phyloP scores from a whole-genome alignment of 768 basidiomycete species.

The Infundibulicybe gibba region DNA sequence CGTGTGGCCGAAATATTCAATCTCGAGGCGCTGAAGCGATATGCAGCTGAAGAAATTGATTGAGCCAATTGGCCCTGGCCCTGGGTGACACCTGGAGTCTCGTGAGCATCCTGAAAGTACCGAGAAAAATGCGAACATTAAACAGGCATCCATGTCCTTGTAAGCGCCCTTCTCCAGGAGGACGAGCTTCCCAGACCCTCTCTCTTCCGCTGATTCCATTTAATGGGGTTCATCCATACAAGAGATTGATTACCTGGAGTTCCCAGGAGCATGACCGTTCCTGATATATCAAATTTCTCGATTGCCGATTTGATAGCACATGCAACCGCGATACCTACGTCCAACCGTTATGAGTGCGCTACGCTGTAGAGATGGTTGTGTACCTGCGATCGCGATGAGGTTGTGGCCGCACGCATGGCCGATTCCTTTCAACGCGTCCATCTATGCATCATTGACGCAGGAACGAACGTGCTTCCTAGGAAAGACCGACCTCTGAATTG shows the following conservation, averaged over 20 bases:
- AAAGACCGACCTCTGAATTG: slow-evolving; percentile 64
- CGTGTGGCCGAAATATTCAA: slow-evolving; percentile 77
- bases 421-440: slow-evolving; percentile 59
- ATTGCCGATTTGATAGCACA: slow-evolving; percentile 65
- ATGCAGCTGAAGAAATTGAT: slow-evolving; percentile 63
- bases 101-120: neutral
- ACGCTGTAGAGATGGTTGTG: neutral
- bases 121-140: slow-evolving; percentile 45
- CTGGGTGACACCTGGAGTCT: slow-evolving; percentile 71
- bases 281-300: slow-evolving; percentile 56
- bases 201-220: slow-evolving; percentile 62
- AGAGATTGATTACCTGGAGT: slow-evolving; percentile 56
- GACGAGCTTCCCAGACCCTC: slow-evolving; percentile 66
- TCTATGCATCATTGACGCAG: slow-evolving; percentile 25
- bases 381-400: slow-evolving; percentile 67
- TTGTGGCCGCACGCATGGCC: slow-evolving; percentile 84
- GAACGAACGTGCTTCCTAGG: neutral
- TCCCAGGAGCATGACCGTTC: slow-evolving; percentile 69
- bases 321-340: slow-evolving; percentile 66
- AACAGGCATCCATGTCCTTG: slow-evolving; percentile 70
- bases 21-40: slow-evolving; percentile 54
- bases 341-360: neutral
- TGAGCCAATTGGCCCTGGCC: slow-evolving; percentile 69
- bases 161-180: slow-evolving; percentile 77
- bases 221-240: slow-evolving; percentile 1